Evolutionary conservation across 148 eudicot species (phyloP), one percentile per base, ranked within the genome.

Genomic region (Pharnaceum exiguum): DNA sequence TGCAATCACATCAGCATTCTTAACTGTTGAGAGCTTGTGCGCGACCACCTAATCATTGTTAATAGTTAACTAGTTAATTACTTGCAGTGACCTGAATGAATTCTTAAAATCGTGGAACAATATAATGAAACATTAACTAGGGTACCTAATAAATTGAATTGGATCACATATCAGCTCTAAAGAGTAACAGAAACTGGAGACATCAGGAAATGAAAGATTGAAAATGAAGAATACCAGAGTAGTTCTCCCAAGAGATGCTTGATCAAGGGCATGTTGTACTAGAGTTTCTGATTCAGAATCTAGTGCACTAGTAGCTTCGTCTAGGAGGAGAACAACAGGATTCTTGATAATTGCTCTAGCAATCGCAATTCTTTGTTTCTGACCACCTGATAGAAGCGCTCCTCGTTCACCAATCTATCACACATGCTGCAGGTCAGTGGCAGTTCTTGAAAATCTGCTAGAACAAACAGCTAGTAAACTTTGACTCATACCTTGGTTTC

Each of bases 271-370:
- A 51, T 68, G 68, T 65, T 90, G 97, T 16, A 90, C 95, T 43
- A 86, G 73, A 22, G 60, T 79, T 63, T 90, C 97, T 0, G 97
- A 86, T 65, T 90, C 95, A 0, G 90, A 80, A 36, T 91, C 97
- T 16, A 91, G 81, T 23, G 97, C 94, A 59, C 97, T 91, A 51
- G 97, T 91, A 21, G 97, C 97, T 81, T 91, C 97, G 57, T 91
- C 97, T 1, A 91, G 88, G 29, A 91, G 79, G 30, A 91, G 90
- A 68, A 91, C 85, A 24, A 68, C 78, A 18, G 97, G 96, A 72
- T 91, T 87, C 66, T 81, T 85, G 48, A 91, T 81, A 9, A 85
- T 79, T 25, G 98, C 98, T 51, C 98, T 77, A 16, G 98, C 90
- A 8, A 91, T 91, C 27, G 98, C 90, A 7, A 91, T 91, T 46